Evolutionary conservation across 345 rosid species (phyloP).

Genomic region (Populus simonii): DNA sequence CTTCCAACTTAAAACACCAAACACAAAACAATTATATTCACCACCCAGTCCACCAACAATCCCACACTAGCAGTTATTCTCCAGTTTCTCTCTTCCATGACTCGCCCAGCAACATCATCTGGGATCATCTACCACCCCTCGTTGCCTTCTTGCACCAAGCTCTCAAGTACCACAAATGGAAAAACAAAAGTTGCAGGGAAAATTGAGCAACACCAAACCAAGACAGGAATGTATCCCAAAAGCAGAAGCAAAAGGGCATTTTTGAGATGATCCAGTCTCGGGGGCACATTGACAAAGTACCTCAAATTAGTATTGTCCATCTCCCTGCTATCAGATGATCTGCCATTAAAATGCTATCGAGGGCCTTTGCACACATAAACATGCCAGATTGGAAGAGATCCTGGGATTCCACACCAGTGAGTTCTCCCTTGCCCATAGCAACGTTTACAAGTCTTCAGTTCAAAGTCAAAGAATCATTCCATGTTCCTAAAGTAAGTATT

Average conservation of each 20-base stretch:
- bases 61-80: background rate
- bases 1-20: slow-evolving; percentile 6
- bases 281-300: slow-evolving; percentile 47
- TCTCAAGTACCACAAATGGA: slow-evolving; percentile 35
- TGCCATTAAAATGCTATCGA: slow-evolving; percentile 41
- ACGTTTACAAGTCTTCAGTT: slow-evolving; percentile 22
- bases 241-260: slow-evolving; percentile 29
- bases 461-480: slow-evolving; percentile 17
- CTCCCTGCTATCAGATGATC: slow-evolving; percentile 66
- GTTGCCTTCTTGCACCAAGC: slow-evolving; percentile 42
- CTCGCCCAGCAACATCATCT: slow-evolving; percentile 28
- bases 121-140: slow-evolving; percentile 23
- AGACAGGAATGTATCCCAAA: slow-evolving; percentile 49
- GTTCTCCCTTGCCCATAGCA: slow-evolving; percentile 24
- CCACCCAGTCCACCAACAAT: slow-evolving; percentile 10
- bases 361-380: slow-evolving; percentile 34
- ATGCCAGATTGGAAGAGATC: slow-evolving; percentile 37
- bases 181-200: slow-evolving; percentile 33
- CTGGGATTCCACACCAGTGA: slow-evolving; percentile 27
- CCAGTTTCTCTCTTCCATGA: slow-evolving; percentile 16
- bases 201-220: slow-evolving; percentile 37
- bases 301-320: slow-evolving; percentile 40
- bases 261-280: slow-evolving; percentile 47
- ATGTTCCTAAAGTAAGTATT: slow-evolving; percentile 15
- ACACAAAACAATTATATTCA: background rate